Conservation (phyloP, 768 basidiomycete genomes). For the Kondoa malvinella region DNA sequence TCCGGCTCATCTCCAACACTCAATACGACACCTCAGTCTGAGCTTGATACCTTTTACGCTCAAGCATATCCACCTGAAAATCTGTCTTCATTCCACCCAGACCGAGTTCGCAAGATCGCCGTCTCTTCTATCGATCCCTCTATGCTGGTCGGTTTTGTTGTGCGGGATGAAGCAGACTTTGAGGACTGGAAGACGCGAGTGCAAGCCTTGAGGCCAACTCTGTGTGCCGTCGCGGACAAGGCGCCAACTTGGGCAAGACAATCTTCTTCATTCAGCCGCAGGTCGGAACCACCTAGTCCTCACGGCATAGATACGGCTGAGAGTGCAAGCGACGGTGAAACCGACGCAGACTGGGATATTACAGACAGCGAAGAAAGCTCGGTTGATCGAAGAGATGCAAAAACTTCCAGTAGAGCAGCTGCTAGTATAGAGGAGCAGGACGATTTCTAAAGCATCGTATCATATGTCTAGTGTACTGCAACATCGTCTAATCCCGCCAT, state of each 20-base stretch:
- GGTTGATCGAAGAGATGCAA: not conserved
- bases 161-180: constrained; percentile 70
- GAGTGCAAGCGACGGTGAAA: not conserved
- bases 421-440: not conserved
- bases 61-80: constrained; percentile 56
- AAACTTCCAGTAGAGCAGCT: too few relatives aligned
- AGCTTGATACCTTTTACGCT: constrained; percentile 38
- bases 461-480: not conserved
- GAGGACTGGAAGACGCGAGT: constrained; percentile 56
- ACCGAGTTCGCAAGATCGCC: constrained; percentile 90
- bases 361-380: not conserved
- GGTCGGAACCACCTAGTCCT: not conserved
- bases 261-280: not conserved
- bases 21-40: constrained; percentile 33
- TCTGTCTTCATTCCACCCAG: constrained; percentile 83
- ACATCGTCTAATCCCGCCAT: not conserved
- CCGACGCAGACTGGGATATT: not conserved
- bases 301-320: not conserved
- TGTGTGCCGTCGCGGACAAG: constrained; percentile 25
- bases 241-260: constrained; percentile 11
- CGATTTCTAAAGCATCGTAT: not conserved
- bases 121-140: constrained; percentile 80
- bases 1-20: constrained; percentile 1
- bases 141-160: constrained; percentile 87
- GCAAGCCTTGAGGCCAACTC: constrained; percentile 40